Conservation (phyloP, 495 filamentous ascomycete genomes). For the Ascodesmis nigricans region DNA sequence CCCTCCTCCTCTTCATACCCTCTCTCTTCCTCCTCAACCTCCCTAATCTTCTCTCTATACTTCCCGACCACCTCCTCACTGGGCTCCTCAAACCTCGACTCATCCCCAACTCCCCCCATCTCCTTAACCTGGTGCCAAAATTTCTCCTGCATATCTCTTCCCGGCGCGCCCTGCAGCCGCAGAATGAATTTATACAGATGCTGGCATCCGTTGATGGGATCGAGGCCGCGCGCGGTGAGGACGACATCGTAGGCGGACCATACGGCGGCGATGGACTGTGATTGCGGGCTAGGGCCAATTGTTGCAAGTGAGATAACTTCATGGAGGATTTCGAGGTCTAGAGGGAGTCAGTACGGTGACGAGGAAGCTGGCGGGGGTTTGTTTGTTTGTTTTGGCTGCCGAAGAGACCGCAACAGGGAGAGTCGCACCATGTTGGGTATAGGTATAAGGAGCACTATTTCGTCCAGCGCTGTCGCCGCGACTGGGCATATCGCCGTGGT, state of each 20-base stretch:
- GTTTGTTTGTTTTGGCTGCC: no score
- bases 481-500: not conserved
- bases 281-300: conserved; percentile 10
- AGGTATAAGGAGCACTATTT: not conserved
- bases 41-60: not conserved
- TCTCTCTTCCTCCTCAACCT: conserved; percentile 5
- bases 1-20: conserved; percentile 14
- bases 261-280: conserved; percentile 13
- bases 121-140: conserved; percentile 17
- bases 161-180: conserved; percentile 12
- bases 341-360: not conserved
- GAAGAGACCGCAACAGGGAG: no score
- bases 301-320: conserved; percentile 21
- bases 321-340: conserved; percentile 21
- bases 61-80: conserved; percentile 10
- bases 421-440: not conserved
- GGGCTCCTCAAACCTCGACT: conserved; percentile 14
- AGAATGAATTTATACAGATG: conserved; percentile 20
- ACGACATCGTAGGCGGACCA: conserved; percentile 21
- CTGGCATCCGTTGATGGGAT: conserved; percentile 15
- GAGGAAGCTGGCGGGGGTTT: no score
- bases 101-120: no score
- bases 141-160: conserved; percentile 14
- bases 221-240: conserved; percentile 14
- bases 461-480: not conserved